Evolutionary conservation across 192 early-diverging fungal genomes (phyloP).

Genomic region (Coemansia sp.): DNA sequence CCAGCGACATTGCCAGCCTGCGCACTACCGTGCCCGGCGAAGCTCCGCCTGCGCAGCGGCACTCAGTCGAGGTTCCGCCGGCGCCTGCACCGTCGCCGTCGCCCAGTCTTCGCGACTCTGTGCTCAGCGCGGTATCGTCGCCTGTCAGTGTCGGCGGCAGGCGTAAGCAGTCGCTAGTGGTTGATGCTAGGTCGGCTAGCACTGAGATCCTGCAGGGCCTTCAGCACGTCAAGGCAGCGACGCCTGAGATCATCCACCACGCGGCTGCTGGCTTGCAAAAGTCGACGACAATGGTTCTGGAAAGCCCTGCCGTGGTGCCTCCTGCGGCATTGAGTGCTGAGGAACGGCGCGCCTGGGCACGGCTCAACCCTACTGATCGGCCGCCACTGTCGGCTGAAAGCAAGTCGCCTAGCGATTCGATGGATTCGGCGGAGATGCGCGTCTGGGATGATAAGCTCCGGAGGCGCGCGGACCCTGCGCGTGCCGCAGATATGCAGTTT

Average conservation of each 20-base stretch:
- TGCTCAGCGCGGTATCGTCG: constrained; percentile 37
- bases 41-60: not conserved
- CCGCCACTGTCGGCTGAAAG: constrained; percentile 31
- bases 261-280: not conserved
- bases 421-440: constrained; percentile 17
- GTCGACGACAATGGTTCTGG: constrained; percentile 24
- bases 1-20: constrained; percentile 50
- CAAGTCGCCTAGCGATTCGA: constrained; percentile 14
- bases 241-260: constrained; percentile 25
- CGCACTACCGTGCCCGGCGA: constrained; percentile 19
- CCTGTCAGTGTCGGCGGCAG: constrained; percentile 54
- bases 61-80: not conserved
- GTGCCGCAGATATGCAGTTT: not conserved
- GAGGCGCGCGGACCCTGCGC: constrained; percentile 18
- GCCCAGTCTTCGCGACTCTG: constrained; percentile 6
- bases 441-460: constrained; percentile 40
- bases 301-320: constrained; percentile 20
- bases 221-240: constrained; percentile 27
- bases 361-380: constrained; percentile 18
- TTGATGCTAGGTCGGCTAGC: constrained; percentile 45
- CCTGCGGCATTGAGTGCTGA: constrained; percentile 14
- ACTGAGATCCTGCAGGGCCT: constrained; percentile 32
- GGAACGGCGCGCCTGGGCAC: constrained; percentile 44
- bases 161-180: constrained; percentile 50
- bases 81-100: not conserved